Base-by-base conservation (phyloP, 2,329 filamentous ascomycete genomes). In the Ophiostoma ulmi region DNA sequence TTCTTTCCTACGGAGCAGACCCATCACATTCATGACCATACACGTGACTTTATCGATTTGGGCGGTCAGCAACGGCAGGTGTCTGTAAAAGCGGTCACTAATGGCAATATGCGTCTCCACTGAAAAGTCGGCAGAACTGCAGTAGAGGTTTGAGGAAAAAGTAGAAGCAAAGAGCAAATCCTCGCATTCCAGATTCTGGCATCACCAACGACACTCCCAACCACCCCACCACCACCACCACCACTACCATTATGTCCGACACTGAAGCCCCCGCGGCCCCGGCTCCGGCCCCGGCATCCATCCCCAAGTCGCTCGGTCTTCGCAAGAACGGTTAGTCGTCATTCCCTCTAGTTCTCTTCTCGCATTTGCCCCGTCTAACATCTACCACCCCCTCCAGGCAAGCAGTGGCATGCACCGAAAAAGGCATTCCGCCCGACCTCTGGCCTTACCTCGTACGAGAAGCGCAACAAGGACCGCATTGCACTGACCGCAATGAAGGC, bases 381-480 rank as follows among this genome's bases (percentile, higher is more conserved):
- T 14, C 26, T 2, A 2, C 39, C 39, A 14, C 44, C 44, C 44
- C 44, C n/a, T n/a, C 65, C 41, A 97, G 95, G 95, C 78, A 97
- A 98, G 83, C 92, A 97, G 83, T 99, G 95, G 95, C 93, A 96
- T 79, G 84, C 86, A 69, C 84, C 87, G 38, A 94, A 93, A 79
- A 91, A 90, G 73, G 88, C 95, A 0, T 98, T 98, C 80, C 90
- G 95, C 55, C 94, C 92, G 4, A 88, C 83, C 17, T 85, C 91
- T 11, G 93, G 94, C 36, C 86, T 93, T 75, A 91, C 88, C 2
- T 88, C 92, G 0, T 98, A 91, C 79, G 89, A 90, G 75, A 90
- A 93, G 80, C 89, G 94, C 69, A 83, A 87, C 65, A 89, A 90
- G 75, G 85, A 89, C 73, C 88, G 93, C 69, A 87, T 89, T 73